phyloP scores from a whole-genome alignment of 257 asterid genomes.

The Leptodermis oblonga region DNA sequence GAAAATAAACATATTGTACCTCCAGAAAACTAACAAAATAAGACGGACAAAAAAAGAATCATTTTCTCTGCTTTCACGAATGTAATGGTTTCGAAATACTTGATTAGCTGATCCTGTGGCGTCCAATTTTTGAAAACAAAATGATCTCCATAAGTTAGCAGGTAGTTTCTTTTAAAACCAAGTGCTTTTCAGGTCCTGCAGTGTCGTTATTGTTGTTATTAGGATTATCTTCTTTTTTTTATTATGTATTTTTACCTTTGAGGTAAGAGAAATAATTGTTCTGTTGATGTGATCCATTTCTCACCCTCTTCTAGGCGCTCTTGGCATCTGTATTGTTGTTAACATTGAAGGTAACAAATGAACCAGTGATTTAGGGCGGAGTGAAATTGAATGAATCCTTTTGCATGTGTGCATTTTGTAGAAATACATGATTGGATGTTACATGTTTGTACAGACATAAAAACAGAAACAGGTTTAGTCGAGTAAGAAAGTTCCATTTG shows the following conservation, averaged over 20 bases:
- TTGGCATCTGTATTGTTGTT: neutral
- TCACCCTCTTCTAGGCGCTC: neutral
- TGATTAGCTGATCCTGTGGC: neutral
- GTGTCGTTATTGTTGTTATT: neutral
- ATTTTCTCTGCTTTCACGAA: neutral
- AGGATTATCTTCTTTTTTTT: neutral
- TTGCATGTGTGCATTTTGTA: neutral
- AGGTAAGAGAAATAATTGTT: neutral
- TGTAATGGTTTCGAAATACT: neutral
- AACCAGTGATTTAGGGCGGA: neutral
- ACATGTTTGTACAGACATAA: neutral
- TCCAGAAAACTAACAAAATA: neutral
- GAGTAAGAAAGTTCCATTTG: neutral
- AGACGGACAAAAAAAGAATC: neutral
- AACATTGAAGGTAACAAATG: neutral
- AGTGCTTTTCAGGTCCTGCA: neutral
- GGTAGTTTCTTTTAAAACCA: neutral
- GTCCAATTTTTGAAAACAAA: neutral
- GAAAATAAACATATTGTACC: neutral
- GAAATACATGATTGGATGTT: neutral
- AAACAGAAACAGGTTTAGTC: neutral
- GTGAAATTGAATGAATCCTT: neutral
- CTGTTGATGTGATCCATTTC: neutral
- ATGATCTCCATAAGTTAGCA: neutral
- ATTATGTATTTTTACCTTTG: neutral